Evolutionary conservation across 2,329 filamentous ascomycete genomes (phyloP), one percentile per base, ranked within the genome.

Genomic region (Aspergillus brasiliensis): DNA sequence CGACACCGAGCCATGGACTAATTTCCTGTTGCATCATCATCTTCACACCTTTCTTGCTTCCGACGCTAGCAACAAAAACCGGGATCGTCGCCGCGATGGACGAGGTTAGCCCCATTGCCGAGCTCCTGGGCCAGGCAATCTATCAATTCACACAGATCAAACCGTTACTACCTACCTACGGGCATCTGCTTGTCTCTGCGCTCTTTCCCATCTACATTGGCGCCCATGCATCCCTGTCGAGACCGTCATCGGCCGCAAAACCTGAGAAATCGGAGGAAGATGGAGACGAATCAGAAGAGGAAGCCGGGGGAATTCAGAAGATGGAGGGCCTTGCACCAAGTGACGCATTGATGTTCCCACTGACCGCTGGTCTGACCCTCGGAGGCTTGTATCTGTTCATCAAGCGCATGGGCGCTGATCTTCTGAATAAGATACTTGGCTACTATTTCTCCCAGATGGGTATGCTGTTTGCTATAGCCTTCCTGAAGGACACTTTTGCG

Each of bases 361-460:
- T 97, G 31, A 81, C 92, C 57, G 93, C 92, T 5, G 91, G 88
- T 2, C 70, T 81, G 8, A 86, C 89, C 1, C 84, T 98, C 8
- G 83, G 87, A 44, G 87, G 87, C 5, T 82, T 98, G 11, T 98
- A 98, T 79, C 88, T 93, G 68, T 81, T 97, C 61, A 92, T 98
- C 72, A 92, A 96, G 74, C 95, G 89, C 84, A 85, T 97, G 57
- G 83, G 94, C 65, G 91, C 92, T 0, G 82, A 87, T 10, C 80
- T 96, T 21, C 78, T 98, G 69, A 97, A 94, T 79, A 91, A 89
- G 75, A 84, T 96, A 40, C 80, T 98, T 21, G 88, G 91, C 40
- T 87, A 84, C 70, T 97, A 98, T 80, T 93, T 97, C 77, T 91
- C 90, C 3, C 75, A 86, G 59, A 87, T 94, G 71, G 91, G 91